phyloP scores from a whole-genome alignment of 257 asterid species.

The Nicotiana undulata region DNA sequence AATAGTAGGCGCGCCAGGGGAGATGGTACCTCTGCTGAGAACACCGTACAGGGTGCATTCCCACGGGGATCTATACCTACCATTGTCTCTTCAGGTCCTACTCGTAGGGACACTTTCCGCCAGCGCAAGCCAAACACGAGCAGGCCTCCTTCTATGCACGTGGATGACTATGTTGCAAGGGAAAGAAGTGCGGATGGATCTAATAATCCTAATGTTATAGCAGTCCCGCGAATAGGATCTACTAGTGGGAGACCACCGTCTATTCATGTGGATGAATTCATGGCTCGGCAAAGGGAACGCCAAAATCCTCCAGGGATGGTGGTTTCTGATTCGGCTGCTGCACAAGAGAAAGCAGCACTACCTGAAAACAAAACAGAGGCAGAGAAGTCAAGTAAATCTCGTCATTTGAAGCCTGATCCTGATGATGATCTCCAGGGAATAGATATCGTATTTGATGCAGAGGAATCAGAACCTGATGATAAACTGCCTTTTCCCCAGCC shows the following conservation, averaged over 20 bases:
- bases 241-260: slow-evolving; percentile 91
- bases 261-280: slow-evolving; percentile 90
- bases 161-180: slow-evolving; percentile 93
- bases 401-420: slow-evolving; percentile 62
- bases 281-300: slow-evolving; percentile 95
- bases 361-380: slow-evolving; percentile 40
- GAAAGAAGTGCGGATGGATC: slow-evolving; percentile 82
- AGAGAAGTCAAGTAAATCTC: slow-evolving; percentile 55
- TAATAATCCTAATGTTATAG: slow-evolving; percentile 64
- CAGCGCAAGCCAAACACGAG: slow-evolving; percentile 98
- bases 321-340: slow-evolving; percentile 37
- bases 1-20: slow-evolving; percentile 66
- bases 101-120: slow-evolving; percentile 87
- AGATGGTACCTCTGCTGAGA: slow-evolving; percentile 48
- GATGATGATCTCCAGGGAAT: slow-evolving; percentile 97
- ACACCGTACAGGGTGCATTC: slow-evolving; percentile 48
- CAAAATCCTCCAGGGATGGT: slow-evolving; percentile 44
- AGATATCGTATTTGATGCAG: slow-evolving; percentile 94
- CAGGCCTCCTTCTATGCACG: slow-evolving; percentile 99
- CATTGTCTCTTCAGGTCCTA: slow-evolving; percentile 56
- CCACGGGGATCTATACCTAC: slow-evolving; percentile 60
- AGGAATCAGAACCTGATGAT: slow-evolving; percentile 84
- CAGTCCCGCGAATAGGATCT: slow-evolving; percentile 67
- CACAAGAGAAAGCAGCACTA: slow-evolving; percentile 39
- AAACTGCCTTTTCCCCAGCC: slow-evolving; percentile 81